phyloP scores from a whole-genome alignment of 352 stramenopile genomes.

The Phytophthora tentaculata region DNA sequence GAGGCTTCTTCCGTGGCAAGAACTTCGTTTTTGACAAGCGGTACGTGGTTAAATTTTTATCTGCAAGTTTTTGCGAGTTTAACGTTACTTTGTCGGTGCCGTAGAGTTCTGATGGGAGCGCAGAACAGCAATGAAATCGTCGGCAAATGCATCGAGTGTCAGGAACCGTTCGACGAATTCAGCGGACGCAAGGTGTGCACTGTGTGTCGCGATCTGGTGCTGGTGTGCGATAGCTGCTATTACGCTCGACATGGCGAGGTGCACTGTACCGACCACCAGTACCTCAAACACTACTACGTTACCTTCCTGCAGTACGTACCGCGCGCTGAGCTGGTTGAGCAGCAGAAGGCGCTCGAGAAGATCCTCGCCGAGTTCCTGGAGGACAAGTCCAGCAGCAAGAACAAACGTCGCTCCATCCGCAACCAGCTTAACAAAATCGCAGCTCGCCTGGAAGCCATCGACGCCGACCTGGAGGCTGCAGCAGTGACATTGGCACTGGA shows the following conservation, averaged over 20 bases:
- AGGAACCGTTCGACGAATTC: constrained; percentile 61
- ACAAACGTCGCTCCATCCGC: constrained; percentile 72
- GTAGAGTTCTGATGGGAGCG: constrained; percentile 64
- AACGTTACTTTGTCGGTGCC: constrained; percentile 2
- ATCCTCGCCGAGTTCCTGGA: constrained; percentile 54
- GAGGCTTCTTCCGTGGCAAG: constrained; percentile 74
- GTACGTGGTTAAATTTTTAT: constrained; percentile 29
- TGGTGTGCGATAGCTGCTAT: constrained; percentile 76
- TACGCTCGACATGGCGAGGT: constrained; percentile 63
- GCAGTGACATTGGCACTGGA: constrained; percentile 35
- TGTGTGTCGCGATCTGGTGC: constrained; percentile 72
- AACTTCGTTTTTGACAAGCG: constrained; percentile 87
- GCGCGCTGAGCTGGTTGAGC: constrained; percentile 46
- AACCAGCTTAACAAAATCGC: constrained; percentile 75
- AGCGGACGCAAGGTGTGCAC: constrained; percentile 75
- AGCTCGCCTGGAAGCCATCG: constrained; percentile 48
- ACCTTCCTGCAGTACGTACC: constrained; percentile 77
- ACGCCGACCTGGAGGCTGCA: constrained; percentile 47
- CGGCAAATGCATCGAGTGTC: constrained; percentile 76
- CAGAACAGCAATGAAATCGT: constrained; percentile 67
- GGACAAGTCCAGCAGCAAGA: constrained; percentile 69
- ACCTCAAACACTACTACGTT: constrained; percentile 74
- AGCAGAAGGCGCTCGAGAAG: constrained; percentile 53
- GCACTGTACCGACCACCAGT: constrained; percentile 77
- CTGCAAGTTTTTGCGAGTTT: not conserved